Evolutionary conservation across 1,139 yeast species (phyloP).

Genomic region (Hyphopichia wangnamkhiaoensis): DNA sequence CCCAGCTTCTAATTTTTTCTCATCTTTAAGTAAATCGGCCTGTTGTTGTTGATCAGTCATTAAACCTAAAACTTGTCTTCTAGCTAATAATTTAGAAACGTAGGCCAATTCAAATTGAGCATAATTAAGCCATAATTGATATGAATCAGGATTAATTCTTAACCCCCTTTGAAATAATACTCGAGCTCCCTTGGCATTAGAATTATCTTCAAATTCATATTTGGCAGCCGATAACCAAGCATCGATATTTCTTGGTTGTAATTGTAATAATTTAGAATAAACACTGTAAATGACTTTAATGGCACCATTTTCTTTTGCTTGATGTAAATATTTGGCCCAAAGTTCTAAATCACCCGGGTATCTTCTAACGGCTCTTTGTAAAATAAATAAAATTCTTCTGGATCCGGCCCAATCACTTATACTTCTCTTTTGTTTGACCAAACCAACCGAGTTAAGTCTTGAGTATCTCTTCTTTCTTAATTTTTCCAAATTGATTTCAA

Average conservation of each 20-base stretch:
- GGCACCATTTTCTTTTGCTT: slow-evolving; percentile 73
- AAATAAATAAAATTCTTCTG: slow-evolving; percentile 79
- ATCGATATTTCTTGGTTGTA: slow-evolving; percentile 88
- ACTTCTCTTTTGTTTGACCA: slow-evolving; percentile 54
- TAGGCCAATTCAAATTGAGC: slow-evolving; percentile 86
- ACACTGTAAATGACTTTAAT: slow-evolving; percentile 79
- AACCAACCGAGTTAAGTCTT: slow-evolving; percentile 57
- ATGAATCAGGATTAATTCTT: slow-evolving; percentile 76
- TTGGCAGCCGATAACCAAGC: slow-evolving; percentile 96
- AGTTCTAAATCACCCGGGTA: slow-evolving; percentile 76
- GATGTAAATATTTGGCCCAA: slow-evolving; percentile 78
- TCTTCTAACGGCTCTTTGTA: slow-evolving; percentile 77
- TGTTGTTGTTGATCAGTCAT: slow-evolving; percentile 70
- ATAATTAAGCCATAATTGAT: slow-evolving; percentile 79
- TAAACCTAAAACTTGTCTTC: slow-evolving; percentile 80
- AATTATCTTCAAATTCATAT: slow-evolving; percentile 86
- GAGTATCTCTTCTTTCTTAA: slow-evolving; percentile 71
- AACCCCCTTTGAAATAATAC: slow-evolving; percentile 81
- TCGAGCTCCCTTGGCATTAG: slow-evolving; percentile 89
- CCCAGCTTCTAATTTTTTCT: slow-evolving; percentile 24
- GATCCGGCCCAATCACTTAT: slow-evolving; percentile 88
- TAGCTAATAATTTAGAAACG: slow-evolving; percentile 76
- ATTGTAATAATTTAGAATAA: slow-evolving; percentile 73
- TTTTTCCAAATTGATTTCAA: slow-evolving; percentile 78
- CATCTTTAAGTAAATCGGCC: slow-evolving; percentile 50